Conservation (phyloP, 371 early-diverging fungal species). For the Mucor mucedo region DNA sequence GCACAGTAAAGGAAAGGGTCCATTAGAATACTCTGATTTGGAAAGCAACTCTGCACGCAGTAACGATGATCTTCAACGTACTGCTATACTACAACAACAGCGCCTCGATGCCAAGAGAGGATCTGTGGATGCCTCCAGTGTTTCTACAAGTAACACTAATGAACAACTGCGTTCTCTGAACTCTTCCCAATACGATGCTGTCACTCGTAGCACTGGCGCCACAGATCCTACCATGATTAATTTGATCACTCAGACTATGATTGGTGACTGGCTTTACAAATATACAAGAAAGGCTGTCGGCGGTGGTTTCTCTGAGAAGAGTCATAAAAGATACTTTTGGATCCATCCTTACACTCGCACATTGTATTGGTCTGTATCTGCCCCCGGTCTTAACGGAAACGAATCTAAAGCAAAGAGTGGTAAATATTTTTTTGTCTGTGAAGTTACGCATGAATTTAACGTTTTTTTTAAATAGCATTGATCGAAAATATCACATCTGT, state of each 20-base stretch:
- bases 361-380: constrained; percentile 71
- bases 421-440: constrained; percentile 25
- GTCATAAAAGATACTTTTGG: constrained; percentile 77
- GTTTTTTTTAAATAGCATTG: constrained; percentile 42
- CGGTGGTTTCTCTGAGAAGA: constrained; percentile 59
- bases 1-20: constrained; percentile 17
- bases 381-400: constrained; percentile 70
- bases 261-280: constrained; percentile 75
- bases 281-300: constrained; percentile 63
- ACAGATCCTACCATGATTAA: constrained; percentile 37
- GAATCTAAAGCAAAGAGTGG: constrained; percentile 63
- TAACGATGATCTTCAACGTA: constrained; percentile 1
- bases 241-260: constrained; percentile 79
- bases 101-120: constrained; percentile 7
- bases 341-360: constrained; percentile 77
- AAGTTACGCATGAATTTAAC: neutral
- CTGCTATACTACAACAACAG: constrained; percentile 4
- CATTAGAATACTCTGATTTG: constrained; percentile 12
- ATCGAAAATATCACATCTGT: constrained; percentile 63
- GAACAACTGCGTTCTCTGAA: constrained; percentile 24
- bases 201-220: constrained; percentile 7
- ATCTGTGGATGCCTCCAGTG: constrained; percentile 28
- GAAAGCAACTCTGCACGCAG: constrained; percentile 10
- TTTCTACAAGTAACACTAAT: constrained; percentile 33
- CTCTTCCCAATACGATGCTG: constrained; percentile 23